phyloP scores from a whole-genome alignment of 257 asterid genomes.

The Capsicum baccatum region DNA sequence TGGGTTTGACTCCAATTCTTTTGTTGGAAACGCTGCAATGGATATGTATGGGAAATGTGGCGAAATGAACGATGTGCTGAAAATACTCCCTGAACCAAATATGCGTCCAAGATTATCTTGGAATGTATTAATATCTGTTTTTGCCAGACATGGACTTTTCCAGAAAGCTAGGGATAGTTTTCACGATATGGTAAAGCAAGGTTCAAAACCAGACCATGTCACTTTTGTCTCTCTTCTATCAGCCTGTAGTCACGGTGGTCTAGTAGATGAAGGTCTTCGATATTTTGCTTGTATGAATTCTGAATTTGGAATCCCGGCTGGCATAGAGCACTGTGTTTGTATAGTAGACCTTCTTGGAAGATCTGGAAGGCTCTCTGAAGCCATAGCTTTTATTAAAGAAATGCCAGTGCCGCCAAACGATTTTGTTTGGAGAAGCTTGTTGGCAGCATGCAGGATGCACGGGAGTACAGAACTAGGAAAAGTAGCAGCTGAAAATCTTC shows the following conservation, averaged over 20 bases:
- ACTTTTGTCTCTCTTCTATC: conserved; percentile 91
- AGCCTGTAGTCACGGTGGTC: conserved; percentile 91
- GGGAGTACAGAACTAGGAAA: conserved; percentile 67
- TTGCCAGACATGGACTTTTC: conserved; percentile 73
- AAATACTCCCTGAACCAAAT: conserved; percentile 65
- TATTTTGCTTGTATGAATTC: conserved; percentile 64
- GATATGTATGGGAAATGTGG: conserved; percentile 97
- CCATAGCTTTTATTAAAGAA: conserved; percentile 64
- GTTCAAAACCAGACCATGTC: conserved; percentile 69
- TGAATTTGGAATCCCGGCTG: conserved; percentile 65
- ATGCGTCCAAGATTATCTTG: conserved; percentile 62
- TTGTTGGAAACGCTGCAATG: conserved; percentile 66
- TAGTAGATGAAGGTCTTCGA: conserved; percentile 78
- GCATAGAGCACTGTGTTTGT: conserved; percentile 83
- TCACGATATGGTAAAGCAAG: conserved; percentile 65
- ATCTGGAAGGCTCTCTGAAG: conserved; percentile 74
- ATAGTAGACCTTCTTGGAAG: conserved; percentile 87
- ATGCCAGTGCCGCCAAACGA: conserved; percentile 82
- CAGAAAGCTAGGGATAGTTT: conserved; percentile 61
- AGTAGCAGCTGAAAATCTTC: conserved; percentile 63
- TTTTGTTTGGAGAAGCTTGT: conserved; percentile 76
- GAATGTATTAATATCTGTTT: conserved; percentile 76
- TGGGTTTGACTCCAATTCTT: conserved; percentile 56
- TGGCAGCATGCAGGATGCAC: conserved; percentile 73
- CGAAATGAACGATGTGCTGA: conserved; percentile 61